Evolutionary conservation across 1,139 yeast species (phyloP).

Genomic region (Debaryomycetaceae sp.): DNA sequence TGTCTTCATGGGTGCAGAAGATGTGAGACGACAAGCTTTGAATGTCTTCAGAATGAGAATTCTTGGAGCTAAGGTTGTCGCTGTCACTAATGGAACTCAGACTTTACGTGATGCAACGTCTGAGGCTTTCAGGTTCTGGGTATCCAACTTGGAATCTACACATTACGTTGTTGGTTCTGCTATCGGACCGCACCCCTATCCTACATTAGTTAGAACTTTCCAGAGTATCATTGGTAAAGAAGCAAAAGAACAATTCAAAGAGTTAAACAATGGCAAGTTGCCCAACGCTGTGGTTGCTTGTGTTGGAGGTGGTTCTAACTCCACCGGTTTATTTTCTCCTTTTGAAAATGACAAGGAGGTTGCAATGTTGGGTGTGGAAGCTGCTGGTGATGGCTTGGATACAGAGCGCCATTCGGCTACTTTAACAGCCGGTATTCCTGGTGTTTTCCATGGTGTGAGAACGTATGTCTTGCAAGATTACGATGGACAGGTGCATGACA

Average conservation of each 20-base stretch:
- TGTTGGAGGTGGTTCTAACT: slow-evolving; percentile 98
- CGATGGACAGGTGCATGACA: slow-evolving; percentile 96
- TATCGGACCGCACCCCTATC: slow-evolving; percentile 99
- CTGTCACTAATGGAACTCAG: slow-evolving; percentile 92
- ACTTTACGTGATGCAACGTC: slow-evolving; percentile 97
- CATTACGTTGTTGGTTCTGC: slow-evolving; percentile 98
- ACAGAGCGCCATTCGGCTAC: slow-evolving; percentile 90
- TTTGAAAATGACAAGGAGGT: slow-evolving; percentile 80
- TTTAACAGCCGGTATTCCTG: slow-evolving; percentile 86
- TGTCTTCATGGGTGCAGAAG: slow-evolving; percentile 99
- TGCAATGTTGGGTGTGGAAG: slow-evolving; percentile 89
- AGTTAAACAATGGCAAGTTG: slow-evolving; percentile 70
- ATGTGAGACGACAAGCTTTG: slow-evolving; percentile 95
- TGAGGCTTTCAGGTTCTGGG: slow-evolving; percentile 97
- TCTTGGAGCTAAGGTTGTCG: slow-evolving; percentile 90
- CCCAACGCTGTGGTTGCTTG: slow-evolving; percentile 97
- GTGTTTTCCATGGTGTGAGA: slow-evolving; percentile 97
- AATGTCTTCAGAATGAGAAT: slow-evolving; percentile 97
- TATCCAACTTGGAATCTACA: slow-evolving; percentile 75
- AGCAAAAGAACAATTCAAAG: slow-evolving; percentile 85
- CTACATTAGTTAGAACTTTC: slow-evolving; percentile 95
- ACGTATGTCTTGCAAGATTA: slow-evolving; percentile 85
- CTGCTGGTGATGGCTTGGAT: slow-evolving; percentile 96
- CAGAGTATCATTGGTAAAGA: slow-evolving; percentile 96
- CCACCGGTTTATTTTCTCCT: slow-evolving; percentile 94